Evolutionary conservation across 176 grass and related monocot genomes (phyloP).

Genomic region (Triticum aestivum): IWGSC_CS_RefSeq_v2.1 NC_057799.1:395809624-395810123

Average conservation of each 20-base stretch:
- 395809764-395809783: conserved; percentile 46
- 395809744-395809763: conserved; percentile 75
- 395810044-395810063: not conserved
- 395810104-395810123: conserved; percentile 1
- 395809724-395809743: conserved; percentile 82
- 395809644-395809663: conserved; percentile 1
- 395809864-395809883: not conserved
- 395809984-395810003: not conserved
- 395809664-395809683: conserved; percentile 23
- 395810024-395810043: not conserved
- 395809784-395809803: conserved; percentile 46
- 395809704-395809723: conserved; percentile 67
- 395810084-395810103: not conserved
- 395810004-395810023: not conserved
- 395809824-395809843: conserved; percentile 3
- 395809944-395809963: not conserved
- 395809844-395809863: conserved; percentile 2
- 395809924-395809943: not conserved
- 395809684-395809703: not conserved
- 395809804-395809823: conserved; percentile 36
- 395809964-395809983: not conserved
- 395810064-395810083: not conserved
- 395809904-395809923: not conserved
- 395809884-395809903: conserved; percentile 2
- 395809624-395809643: conserved; percentile 52